phyloP scores from a whole-genome alignment of 805 yeast genomes.

The Scheffersomyces stipitis region DNA sequence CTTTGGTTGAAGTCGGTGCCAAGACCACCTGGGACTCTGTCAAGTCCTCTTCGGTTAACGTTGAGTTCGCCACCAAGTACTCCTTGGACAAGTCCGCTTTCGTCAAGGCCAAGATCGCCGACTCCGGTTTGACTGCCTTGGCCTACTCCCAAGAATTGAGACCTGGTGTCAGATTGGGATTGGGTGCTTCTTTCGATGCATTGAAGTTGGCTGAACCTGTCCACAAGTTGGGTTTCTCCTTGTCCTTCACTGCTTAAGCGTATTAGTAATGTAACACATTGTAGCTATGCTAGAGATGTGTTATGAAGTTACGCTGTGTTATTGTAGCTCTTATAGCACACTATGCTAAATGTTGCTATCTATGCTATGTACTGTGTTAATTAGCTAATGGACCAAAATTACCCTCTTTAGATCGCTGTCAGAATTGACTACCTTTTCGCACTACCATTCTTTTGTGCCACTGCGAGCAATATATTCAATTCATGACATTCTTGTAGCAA shows the following conservation, averaged over 20 bases:
- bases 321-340: too few species aligned
- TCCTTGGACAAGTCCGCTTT: conserved; percentile 82
- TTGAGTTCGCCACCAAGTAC: conserved; percentile 97
- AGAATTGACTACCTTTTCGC: too few species aligned
- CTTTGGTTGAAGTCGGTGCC: conserved; percentile 94
- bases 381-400: too few species aligned
- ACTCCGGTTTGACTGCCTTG: conserved; percentile 90
- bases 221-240: conserved; percentile 95
- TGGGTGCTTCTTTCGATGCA: conserved; percentile 96
- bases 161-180: conserved; percentile 95
- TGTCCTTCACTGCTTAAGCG: conserved; percentile 83
- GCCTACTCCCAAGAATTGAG: conserved; percentile 93
- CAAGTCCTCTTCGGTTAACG: conserved; percentile 75
- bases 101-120: conserved; percentile 95
- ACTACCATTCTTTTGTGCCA: too few species aligned
- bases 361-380: too few species aligned
- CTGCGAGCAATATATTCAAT: too few species aligned
- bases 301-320: too few species aligned
- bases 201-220: conserved; percentile 93
- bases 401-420: too few species aligned
- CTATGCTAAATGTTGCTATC: too few species aligned
- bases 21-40: conserved; percentile 94
- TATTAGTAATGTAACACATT: too few species aligned
- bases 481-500: too few species aligned
- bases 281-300: too few species aligned